A percentile compares a stretch with the other conserved stretches of the same genome.
Conservation (phyloP, 2,329 filamentous ascomycete genomes). For the Cladosporium austrohemisphaericum region DNA sequence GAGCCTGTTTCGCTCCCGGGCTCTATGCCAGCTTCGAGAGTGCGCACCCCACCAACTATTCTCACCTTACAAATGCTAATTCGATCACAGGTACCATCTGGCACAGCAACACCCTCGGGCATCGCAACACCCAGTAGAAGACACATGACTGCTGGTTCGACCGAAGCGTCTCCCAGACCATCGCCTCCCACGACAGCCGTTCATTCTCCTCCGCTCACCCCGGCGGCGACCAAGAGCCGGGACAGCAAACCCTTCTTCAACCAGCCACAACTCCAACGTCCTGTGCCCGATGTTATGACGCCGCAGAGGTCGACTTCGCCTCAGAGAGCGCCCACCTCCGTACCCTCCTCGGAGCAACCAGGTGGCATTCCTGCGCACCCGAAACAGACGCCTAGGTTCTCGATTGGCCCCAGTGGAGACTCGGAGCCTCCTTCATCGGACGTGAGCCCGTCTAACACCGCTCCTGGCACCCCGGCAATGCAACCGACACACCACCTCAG, state of each 20-base stretch:
- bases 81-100: constrained; percentile 45
- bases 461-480: constrained; percentile 52
- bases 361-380: constrained; percentile 42
- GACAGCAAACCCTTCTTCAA: constrained; percentile 39
- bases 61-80: constrained; percentile 20
- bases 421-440: constrained; percentile 54
- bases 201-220: constrained; percentile 21
- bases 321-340: constrained; percentile 32
- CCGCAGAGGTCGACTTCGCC: constrained; percentile 51
- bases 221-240: constrained; percentile 11
- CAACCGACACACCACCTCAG: constrained; percentile 1
- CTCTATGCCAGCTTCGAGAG: constrained; percentile 78
- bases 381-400: constrained; percentile 52
- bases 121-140: constrained; percentile 34
- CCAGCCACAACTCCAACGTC: constrained; percentile 29
- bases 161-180: constrained; percentile 61
- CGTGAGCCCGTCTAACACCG: constrained; percentile 56
- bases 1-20: constrained; percentile 85
- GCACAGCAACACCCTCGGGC: constrained; percentile 45
- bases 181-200: constrained; percentile 67
- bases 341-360: constrained; percentile 25
- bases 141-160: constrained; percentile 42
- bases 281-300: constrained; percentile 56
- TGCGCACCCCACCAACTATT: constrained; percentile 48
- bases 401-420: constrained; percentile 54